These are phyloP conservation scores for Ophiobolus disseminans DNA, from an alignment of 2,329 filamentous ascomycete species.

Conservation along the genomic window DNA sequence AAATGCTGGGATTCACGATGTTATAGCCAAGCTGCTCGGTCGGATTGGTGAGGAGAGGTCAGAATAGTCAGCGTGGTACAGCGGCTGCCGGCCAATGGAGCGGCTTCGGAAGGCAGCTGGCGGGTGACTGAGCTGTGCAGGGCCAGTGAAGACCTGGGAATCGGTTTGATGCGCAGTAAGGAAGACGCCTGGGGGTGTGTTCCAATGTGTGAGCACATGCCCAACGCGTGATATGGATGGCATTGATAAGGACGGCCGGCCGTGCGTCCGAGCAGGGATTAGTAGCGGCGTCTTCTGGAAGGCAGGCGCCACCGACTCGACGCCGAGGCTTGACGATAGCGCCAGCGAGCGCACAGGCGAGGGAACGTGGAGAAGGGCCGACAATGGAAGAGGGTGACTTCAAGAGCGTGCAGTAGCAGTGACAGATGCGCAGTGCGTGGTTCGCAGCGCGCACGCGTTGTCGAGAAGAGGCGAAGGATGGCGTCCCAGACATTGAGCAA, in stretches of 20 bases:
- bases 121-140: slow-evolving; percentile 9
- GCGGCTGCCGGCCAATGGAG: slow-evolving; percentile 10
- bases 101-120: slow-evolving; percentile 6
- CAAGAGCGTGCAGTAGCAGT: slow-evolving; percentile 7
- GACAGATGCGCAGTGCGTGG: slow-evolving; percentile 3
- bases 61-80: slow-evolving; percentile 12
- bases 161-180: slow-evolving; percentile 1
- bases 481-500: slow-evolving; percentile 1
- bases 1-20: not conserved
- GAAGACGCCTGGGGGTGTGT: not conserved
- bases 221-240: slow-evolving; percentile 6
- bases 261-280: slow-evolving; percentile 4
- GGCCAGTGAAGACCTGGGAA: slow-evolving; percentile 3
- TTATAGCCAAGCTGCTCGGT: slow-evolving; percentile 8
- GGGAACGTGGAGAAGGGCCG: slow-evolving; percentile 13
- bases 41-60: slow-evolving; percentile 18
- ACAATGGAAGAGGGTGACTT: not conserved
- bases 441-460: slow-evolving; percentile 3
- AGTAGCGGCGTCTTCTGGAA: slow-evolving; percentile 7
- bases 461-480: slow-evolving; percentile 8
- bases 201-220: slow-evolving; percentile 20
- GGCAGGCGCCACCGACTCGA: slow-evolving; percentile 14
- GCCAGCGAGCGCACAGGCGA: slow-evolving; percentile 9
- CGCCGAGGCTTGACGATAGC: slow-evolving; percentile 7
- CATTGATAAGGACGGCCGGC: slow-evolving; percentile 7